Percentiles rank a stretch among this genome's conserved stretches.
Evolutionary conservation across 192 early-diverging fungal species (phyloP).

Genomic region (Lunasporangiospora selenospora): DNA sequence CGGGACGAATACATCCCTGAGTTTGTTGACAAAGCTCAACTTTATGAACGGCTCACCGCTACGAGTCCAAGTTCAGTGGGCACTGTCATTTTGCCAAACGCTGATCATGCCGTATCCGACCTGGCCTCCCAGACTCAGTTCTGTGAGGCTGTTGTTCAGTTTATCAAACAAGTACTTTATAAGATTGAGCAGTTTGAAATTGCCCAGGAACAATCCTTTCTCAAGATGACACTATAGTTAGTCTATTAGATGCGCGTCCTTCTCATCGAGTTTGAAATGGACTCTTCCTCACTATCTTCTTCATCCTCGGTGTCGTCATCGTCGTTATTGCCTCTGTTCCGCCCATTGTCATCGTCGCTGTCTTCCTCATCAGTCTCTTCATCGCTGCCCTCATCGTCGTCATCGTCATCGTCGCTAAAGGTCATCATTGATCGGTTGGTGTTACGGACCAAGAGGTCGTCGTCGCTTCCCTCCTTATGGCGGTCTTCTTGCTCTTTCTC

Average conservation of each 20-base stretch:
- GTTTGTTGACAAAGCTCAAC: conserved; percentile 24
- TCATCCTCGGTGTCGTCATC: conserved; percentile 29
- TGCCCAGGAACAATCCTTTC: conserved; percentile 7
- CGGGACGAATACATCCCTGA: conserved; percentile 44
- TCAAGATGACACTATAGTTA: conserved; percentile 5
- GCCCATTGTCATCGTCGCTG: conserved; percentile 47
- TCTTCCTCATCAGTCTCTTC: conserved; percentile 59
- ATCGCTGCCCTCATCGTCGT: conserved; percentile 55
- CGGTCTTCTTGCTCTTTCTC: conserved; percentile 68
- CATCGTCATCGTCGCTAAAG: conserved; percentile 58
- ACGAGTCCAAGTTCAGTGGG: conserved; percentile 11
- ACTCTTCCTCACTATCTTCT: conserved; percentile 47
- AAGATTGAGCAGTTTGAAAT: conserved; percentile 8
- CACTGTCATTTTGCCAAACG: conserved; percentile 24
- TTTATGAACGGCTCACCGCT: conserved; percentile 5
- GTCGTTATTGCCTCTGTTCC: conserved; percentile 4
- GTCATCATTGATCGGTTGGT: conserved; percentile 56
- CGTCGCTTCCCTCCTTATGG: conserved; percentile 52
- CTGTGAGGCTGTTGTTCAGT: conserved; percentile 29
- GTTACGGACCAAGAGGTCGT: conserved; percentile 58
- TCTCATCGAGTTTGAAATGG: conserved; percentile 15
- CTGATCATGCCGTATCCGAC: conserved; percentile 44
- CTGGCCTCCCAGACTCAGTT: conserved; percentile 26
- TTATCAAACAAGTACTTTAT: conserved; percentile 8
- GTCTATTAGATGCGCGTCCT: conserved; percentile 21